These are phyloP conservation scores for Fusarium sulawesiense DNA, from an alignment of 2,329 filamentous ascomycete genomes.

Conservation along the genomic window DNA sequence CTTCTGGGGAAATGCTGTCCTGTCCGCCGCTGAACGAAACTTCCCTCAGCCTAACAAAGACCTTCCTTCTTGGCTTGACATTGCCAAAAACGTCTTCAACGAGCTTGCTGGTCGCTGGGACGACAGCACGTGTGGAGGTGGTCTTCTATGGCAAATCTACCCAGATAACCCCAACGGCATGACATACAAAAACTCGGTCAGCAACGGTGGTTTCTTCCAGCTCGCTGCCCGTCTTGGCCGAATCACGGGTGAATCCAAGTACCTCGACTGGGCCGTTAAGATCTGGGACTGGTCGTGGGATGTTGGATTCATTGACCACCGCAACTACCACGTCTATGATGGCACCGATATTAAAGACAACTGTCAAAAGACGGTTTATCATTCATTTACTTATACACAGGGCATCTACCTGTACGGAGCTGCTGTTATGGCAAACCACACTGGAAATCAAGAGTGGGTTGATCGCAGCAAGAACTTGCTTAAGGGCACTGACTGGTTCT, in stretches of 20 bases:
- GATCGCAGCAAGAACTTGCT: conserved; percentile 65
- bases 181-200: conserved; percentile 84
- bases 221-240: conserved; percentile 80
- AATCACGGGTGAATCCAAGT: conserved; percentile 74
- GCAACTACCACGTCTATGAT: conserved; percentile 68
- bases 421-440: conserved; percentile 72
- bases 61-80: conserved; percentile 72
- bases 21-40: conserved; percentile 75
- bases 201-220: conserved; percentile 86
- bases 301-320: conserved; percentile 66
- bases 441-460: conserved; percentile 64
- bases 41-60: conserved; percentile 69
- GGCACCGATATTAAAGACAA: conserved; percentile 67
- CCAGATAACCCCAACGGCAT: conserved; percentile 77
- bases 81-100: conserved; percentile 79
- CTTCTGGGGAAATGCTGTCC: conserved; percentile 76
- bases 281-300: conserved; percentile 73
- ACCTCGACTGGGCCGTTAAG: conserved; percentile 73
- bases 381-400: conserved; percentile 73
- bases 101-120: conserved; percentile 78
- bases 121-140: conserved; percentile 72
- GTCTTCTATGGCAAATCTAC: conserved; percentile 86
- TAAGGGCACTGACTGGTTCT: conserved; percentile 64
- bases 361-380: conserved; percentile 64
- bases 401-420: conserved; percentile 75